A percentile compares a stretch with the other conserved stretches of the same genome.
Evolutionary conservation across 202 grass and related monocot species (phyloP).

Genomic region (Panicum hallii): DNA sequence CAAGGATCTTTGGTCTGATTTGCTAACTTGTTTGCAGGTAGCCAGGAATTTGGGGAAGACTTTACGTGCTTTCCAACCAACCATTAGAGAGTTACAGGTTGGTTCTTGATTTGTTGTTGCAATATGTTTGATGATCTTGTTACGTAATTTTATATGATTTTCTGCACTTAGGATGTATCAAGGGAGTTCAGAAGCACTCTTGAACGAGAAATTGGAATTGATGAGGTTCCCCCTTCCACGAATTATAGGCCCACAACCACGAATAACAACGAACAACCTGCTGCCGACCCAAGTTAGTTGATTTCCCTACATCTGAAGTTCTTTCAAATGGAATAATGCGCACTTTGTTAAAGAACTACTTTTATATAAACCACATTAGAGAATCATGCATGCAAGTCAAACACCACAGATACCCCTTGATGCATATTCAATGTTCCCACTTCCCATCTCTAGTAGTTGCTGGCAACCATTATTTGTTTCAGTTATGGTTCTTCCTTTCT

Average conservation of each 20-base stretch:
- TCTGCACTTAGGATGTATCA: constrained; percentile 79
- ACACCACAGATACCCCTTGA: constrained; percentile 5
- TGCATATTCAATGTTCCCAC: constrained; percentile 14
- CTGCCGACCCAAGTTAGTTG: constrained; percentile 63
- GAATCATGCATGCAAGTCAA: constrained; percentile 34
- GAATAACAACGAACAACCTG: constrained; percentile 58
- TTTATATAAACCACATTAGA: neutral
- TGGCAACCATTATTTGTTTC: neutral
- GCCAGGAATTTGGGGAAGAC: constrained; percentile 93
- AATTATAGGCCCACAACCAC: constrained; percentile 60
- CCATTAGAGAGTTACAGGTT: constrained; percentile 94
- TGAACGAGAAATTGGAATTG: constrained; percentile 93
- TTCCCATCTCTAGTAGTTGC: constrained; percentile 17
- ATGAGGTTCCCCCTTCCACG: constrained; percentile 64
- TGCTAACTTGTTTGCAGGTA: constrained; percentile 58
- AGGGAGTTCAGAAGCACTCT: constrained; percentile 96
- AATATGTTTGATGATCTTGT: constrained; percentile 6
- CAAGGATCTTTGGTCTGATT: neutral
- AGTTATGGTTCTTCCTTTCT: neutral
- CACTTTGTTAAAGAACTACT: neutral
- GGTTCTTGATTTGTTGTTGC: constrained; percentile 37
- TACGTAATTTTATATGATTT: constrained; percentile 13
- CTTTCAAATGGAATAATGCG: neutral
- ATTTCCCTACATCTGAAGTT: constrained; percentile 35
- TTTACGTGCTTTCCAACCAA: constrained; percentile 93